Conservation (phyloP, 2,329 filamentous ascomycete species). For the Lachnellula occidentalis region DNA sequence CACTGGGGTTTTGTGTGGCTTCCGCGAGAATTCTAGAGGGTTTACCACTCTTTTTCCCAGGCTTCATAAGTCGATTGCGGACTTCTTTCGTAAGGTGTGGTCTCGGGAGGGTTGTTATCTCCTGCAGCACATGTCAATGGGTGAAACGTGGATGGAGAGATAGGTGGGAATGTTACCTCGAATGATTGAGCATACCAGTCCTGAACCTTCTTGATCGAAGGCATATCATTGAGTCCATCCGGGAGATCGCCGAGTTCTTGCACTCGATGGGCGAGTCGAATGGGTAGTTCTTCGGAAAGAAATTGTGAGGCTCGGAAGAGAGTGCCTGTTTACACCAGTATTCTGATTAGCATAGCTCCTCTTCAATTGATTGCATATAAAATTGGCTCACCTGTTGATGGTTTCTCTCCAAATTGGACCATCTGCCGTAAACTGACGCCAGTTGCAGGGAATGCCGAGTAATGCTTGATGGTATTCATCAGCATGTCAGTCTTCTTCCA, state of each 20-base stretch:
- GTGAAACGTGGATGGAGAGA: slow-evolving; percentile 2
- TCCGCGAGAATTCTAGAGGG: slow-evolving; percentile 67
- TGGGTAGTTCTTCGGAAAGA: slow-evolving; percentile 94
- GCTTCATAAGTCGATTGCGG: slow-evolving; percentile 70
- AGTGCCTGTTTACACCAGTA: slow-evolving; percentile 57
- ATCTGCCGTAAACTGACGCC: slow-evolving; percentile 96
- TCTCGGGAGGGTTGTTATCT: slow-evolving; percentile 82
- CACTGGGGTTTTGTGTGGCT: slow-evolving; percentile 83
- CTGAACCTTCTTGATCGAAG: slow-evolving; percentile 87
- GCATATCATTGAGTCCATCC: slow-evolving; percentile 96
- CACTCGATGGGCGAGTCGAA: slow-evolving; percentile 91
- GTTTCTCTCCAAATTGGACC: slow-evolving; percentile 96
- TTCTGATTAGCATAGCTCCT: slow-evolving; percentile 3
- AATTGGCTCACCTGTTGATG: slow-evolving; percentile 67
- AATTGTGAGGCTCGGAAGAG: slow-evolving; percentile 97
- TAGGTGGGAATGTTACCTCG: slow-evolving; percentile 58
- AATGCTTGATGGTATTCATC: slow-evolving; percentile 97
- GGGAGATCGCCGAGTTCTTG: slow-evolving; percentile 89
- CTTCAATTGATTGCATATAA: not conserved
- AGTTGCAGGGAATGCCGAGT: slow-evolving; percentile 93
- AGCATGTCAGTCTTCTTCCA: slow-evolving; percentile 87
- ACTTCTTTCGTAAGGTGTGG: slow-evolving; percentile 72
- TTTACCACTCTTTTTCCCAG: slow-evolving; percentile 49
- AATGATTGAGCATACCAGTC: slow-evolving; percentile 99
- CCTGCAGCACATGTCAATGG: slow-evolving; percentile 46